Evolutionary conservation across 2,329 filamentous ascomycete genomes (phyloP).

Genomic region (Aspergillus oerlinghausenensis): DNA sequence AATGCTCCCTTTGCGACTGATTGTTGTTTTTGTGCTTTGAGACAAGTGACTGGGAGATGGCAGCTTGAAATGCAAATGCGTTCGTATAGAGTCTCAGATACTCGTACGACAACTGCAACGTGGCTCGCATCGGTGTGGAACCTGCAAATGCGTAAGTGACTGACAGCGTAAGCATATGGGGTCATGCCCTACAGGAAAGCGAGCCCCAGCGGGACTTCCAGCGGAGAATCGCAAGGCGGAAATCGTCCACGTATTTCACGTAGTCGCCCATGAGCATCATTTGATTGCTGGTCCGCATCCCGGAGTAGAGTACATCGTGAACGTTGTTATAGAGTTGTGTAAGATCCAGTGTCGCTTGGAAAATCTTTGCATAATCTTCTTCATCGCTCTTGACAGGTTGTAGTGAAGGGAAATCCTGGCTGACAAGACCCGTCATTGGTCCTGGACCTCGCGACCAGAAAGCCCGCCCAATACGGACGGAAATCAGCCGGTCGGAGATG

Average conservation of each 20-base stretch:
- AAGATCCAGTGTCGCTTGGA: slow-evolving; percentile 66
- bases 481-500: slow-evolving; percentile 63
- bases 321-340: slow-evolving; percentile 70
- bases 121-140: slow-evolving; percentile 62
- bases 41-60: slow-evolving; percentile 50
- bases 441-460: slow-evolving; percentile 71
- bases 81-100: slow-evolving; percentile 70
- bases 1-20: slow-evolving; percentile 35
- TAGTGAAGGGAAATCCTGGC: slow-evolving; percentile 64
- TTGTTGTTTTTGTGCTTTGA: slow-evolving; percentile 35
- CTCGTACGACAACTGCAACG: slow-evolving; percentile 65
- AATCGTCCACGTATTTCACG: slow-evolving; percentile 71
- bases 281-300: slow-evolving; percentile 64
- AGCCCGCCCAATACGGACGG: slow-evolving; percentile 65
- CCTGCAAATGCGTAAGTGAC: slow-evolving; percentile 35
- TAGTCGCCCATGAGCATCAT: slow-evolving; percentile 68
- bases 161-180: not conserved
- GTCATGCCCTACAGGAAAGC: slow-evolving; percentile 50
- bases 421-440: slow-evolving; percentile 59
- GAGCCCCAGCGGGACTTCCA: slow-evolving; percentile 70
- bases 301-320: slow-evolving; percentile 69
- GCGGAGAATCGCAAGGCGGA: slow-evolving; percentile 61
- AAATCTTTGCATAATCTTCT: slow-evolving; percentile 64
- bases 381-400: slow-evolving; percentile 55
- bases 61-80: slow-evolving; percentile 71